Percentiles rank a stretch among this genome's conserved stretches.
Evolutionary conservation across 78 protist species (phyloP).

Genomic region (Mastigamoeba balamuthi): DNA sequence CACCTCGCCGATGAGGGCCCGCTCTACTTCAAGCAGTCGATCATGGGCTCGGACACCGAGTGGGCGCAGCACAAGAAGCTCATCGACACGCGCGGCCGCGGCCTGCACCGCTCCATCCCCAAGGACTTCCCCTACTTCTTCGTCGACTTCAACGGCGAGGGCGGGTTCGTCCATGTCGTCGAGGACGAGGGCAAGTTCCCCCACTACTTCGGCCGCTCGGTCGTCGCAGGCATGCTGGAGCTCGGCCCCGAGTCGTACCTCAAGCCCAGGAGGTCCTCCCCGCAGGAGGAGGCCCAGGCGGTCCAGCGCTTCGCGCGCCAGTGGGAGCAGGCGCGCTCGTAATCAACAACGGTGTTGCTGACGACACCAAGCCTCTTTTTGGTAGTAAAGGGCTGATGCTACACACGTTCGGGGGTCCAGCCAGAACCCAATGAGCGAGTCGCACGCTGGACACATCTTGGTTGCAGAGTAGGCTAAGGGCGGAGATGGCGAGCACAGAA

Average conservation of each 20-base stretch:
- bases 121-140: conserved; percentile 56
- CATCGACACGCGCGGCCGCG: conserved; percentile 30
- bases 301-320: no score
- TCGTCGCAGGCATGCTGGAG: conserved; percentile 26
- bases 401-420: no score
- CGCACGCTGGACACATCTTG: no score
- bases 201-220: conserved; percentile 30
- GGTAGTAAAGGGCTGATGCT: no score
- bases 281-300: no score
- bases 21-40: conserved; percentile 33
- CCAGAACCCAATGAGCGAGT: no score
- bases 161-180: conserved; percentile 55
- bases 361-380: no score
- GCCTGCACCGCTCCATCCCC: conserved; percentile 23
- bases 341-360: no score
- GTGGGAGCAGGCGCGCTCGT: no score
- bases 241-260: conserved; percentile 7
- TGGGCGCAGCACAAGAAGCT: conserved; percentile 48
- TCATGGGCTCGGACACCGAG: conserved; percentile 32
- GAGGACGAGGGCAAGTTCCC: conserved; percentile 57
- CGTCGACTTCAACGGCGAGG: conserved; percentile 47
- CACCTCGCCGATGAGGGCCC: conserved; percentile 38
- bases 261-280: no score
- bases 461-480: no score
- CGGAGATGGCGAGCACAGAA: no score